These are phyloP conservation scores for Nakazawaea anatomiae DNA, from an alignment of 805 yeast genomes.

Conservation along the genomic window DNA sequence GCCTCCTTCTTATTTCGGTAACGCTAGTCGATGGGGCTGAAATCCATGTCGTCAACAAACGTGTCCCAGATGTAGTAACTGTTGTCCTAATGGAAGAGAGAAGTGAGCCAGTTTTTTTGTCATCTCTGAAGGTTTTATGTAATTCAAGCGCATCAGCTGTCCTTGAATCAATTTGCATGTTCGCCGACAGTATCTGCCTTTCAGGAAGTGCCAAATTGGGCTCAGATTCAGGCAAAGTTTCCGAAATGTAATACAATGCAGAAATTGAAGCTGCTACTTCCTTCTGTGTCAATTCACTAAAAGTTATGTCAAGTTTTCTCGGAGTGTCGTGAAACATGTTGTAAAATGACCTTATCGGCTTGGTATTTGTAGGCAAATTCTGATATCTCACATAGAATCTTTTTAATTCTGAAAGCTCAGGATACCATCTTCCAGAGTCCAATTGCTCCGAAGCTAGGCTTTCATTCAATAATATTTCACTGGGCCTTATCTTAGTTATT, in stretches of 20 bases:
- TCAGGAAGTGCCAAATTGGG: slow-evolving; percentile 65
- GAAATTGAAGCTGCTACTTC: slow-evolving; percentile 59
- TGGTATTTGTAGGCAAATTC: slow-evolving; percentile 31
- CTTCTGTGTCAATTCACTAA: slow-evolving; percentile 28
- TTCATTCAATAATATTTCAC: slow-evolving; percentile 63
- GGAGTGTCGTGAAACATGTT: slow-evolving; percentile 33
- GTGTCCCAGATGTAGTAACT: slow-evolving; percentile 73
- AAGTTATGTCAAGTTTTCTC: slow-evolving; percentile 17
- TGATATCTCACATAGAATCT: slow-evolving; percentile 57
- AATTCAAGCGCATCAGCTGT: slow-evolving; percentile 76
- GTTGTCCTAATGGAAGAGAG: slow-evolving; percentile 68
- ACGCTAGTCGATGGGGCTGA: slow-evolving; percentile 68
- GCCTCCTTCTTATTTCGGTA: slow-evolving; percentile 50
- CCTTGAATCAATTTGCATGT: slow-evolving; percentile 75
- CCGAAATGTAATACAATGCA: slow-evolving; percentile 61
- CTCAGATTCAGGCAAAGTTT: slow-evolving; percentile 64
- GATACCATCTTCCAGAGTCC: slow-evolving; percentile 46
- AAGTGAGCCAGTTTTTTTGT: slow-evolving; percentile 61
- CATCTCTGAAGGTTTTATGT: slow-evolving; percentile 50
- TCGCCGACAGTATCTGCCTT: slow-evolving; percentile 41
- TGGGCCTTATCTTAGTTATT: slow-evolving; percentile 71
- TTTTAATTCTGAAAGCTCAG: slow-evolving; percentile 51
- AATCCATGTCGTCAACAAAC: slow-evolving; percentile 78
- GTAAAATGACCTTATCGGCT: slow-evolving; percentile 30
- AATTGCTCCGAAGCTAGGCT: slow-evolving; percentile 33